These are phyloP conservation scores for Parasitella parasitica DNA, from an alignment of 371 early-diverging fungal genomes.

Conservation along the genomic window DNA sequence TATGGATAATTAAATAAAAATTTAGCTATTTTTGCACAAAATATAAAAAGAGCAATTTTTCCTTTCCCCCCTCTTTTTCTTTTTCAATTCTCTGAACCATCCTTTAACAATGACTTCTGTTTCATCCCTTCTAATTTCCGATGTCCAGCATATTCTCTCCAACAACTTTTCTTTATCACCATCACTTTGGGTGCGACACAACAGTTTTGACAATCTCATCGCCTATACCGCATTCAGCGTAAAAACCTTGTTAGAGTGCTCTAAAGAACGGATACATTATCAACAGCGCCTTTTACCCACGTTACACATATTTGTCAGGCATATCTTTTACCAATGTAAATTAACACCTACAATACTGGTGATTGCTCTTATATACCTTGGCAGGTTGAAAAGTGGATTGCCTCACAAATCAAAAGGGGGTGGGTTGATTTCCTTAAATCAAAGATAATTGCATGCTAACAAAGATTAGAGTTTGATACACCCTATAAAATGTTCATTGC, in stretches of 20 bases:
- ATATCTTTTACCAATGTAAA: constrained; percentile 35
- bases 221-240: constrained; percentile 28
- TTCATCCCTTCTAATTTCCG: background rate
- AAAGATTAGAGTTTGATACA: constrained; percentile 61
- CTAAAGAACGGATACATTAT: constrained; percentile 25
- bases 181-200: background rate
- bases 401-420: constrained; percentile 63
- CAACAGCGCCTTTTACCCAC: constrained; percentile 35
- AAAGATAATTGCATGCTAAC: background rate
- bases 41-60: background rate
- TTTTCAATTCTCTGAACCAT: background rate
- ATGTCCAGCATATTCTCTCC: background rate
- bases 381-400: constrained; percentile 59
- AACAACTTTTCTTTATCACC: constrained; percentile 3
- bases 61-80: background rate
- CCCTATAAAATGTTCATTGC: constrained; percentile 74
- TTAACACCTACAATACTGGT: constrained; percentile 51
- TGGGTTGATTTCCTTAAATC: background rate
- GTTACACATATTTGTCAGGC: constrained; percentile 34
- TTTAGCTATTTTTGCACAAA: background rate
- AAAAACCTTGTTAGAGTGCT: constrained; percentile 31
- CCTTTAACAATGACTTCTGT: constrained; percentile 5
- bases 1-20: background rate
- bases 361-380: constrained; percentile 68
- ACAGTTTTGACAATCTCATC: constrained; percentile 29